These are phyloP conservation scores for Flaveria ramosissima DNA, from an alignment of 129 eudicot genomes.

Conservation along the genomic window DNA sequence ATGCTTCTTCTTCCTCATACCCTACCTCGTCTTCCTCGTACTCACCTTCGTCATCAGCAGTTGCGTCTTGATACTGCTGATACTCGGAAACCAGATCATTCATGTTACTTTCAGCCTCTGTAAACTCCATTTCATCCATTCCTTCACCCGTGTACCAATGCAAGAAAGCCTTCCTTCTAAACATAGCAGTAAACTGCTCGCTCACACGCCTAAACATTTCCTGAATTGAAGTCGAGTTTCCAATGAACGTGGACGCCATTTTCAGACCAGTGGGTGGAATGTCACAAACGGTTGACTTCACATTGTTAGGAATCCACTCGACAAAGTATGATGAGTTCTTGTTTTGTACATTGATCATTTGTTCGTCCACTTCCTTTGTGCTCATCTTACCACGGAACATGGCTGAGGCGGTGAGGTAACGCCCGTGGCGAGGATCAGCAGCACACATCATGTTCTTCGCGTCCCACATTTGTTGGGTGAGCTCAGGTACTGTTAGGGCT, in stretches of 20 bases:
- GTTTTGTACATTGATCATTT: conserved; percentile 82
- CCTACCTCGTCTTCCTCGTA: conserved; percentile 63
- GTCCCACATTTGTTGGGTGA: conserved; percentile 84
- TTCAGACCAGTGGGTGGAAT: conserved; percentile 70
- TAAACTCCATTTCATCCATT: conserved; percentile 79
- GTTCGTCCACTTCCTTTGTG: conserved; percentile 73
- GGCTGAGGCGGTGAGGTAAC: conserved; percentile 74
- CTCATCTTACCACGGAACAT: conserved; percentile 77
- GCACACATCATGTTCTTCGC: conserved; percentile 78
- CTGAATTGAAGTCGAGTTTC: conserved; percentile 70
- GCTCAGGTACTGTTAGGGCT: conserved; percentile 70
- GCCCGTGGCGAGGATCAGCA: conserved; percentile 74
- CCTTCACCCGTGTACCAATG: conserved; percentile 85
- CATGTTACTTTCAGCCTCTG: conserved; percentile 75
- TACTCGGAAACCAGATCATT: conserved; percentile 74
- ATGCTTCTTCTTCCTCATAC: conserved; percentile 51
- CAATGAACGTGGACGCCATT: conserved; percentile 71
- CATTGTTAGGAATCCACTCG: conserved; percentile 81
- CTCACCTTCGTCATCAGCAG: conserved; percentile 73
- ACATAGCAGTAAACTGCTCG: conserved; percentile 79
- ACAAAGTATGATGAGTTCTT: conserved; percentile 83
- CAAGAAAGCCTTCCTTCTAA: conserved; percentile 78
- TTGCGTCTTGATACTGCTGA: conserved; percentile 83
- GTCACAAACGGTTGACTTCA: conserved; percentile 78
- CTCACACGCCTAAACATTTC: conserved; percentile 73